These are phyloP conservation scores for Coemansia sp. DNA, from an alignment of 192 early-diverging fungal genomes.

Conservation along the genomic window DNA sequence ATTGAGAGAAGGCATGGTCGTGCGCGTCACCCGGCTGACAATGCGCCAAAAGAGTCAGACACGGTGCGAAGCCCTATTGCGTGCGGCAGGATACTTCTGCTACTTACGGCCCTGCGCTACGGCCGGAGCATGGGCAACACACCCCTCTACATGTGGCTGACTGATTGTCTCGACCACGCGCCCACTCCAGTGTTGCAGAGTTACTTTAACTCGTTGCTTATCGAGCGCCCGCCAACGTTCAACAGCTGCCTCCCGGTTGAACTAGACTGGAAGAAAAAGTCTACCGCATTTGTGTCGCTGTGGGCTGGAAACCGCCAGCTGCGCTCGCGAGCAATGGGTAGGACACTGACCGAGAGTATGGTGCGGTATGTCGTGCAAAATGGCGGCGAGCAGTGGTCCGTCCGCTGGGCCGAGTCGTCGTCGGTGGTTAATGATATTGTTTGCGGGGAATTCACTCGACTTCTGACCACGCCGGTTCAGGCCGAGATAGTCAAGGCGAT, in stretches of 20 bases:
- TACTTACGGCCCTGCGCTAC: conserved; percentile 46
- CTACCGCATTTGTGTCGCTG: conserved; percentile 15
- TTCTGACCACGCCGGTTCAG: conserved; percentile 7
- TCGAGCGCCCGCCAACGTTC: conserved; percentile 22
- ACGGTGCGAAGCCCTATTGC: conserved; percentile 30
- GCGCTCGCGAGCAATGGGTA: conserved; percentile 11
- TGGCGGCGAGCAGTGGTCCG: conserved; percentile 29
- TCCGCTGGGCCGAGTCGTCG: conserved; percentile 40
- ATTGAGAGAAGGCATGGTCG: conserved; percentile 12
- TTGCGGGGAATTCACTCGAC: conserved; percentile 14
- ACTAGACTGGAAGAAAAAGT: conserved; percentile 39
- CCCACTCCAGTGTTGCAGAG: conserved; percentile 17
- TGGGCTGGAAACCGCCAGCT: conserved; percentile 31
- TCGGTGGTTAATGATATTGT: conserved; percentile 13
- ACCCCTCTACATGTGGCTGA: conserved; percentile 54
- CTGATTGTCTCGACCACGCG: conserved; percentile 39
- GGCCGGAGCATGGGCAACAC: conserved; percentile 42
- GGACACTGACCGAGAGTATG: conserved; percentile 1
- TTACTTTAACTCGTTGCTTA: conserved; percentile 33
- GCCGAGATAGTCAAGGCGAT: conserved; percentile 29
- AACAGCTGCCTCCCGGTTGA: conserved; percentile 35
- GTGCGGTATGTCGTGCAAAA: conserved; percentile 19
- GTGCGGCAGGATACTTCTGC: conserved; percentile 35
- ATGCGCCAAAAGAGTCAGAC: background rate
- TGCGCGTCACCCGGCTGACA: background rate